These are phyloP conservation scores for Pestalotiopsis sp. DNA, from an alignment of 2,329 filamentous ascomycete species.

Conservation along the genomic window DNA sequence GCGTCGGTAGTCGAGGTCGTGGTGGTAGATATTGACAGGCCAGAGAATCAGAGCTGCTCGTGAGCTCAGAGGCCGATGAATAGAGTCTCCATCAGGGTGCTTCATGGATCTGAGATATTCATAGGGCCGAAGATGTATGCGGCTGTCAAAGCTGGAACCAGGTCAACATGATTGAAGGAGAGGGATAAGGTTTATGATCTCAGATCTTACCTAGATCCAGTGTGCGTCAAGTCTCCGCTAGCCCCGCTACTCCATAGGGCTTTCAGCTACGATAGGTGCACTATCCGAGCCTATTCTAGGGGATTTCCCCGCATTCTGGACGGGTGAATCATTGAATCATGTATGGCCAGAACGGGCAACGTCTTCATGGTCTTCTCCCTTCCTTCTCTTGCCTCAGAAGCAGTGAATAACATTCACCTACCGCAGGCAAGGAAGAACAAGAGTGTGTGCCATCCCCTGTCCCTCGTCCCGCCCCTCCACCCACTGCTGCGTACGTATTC, in stretches of 20 bases:
- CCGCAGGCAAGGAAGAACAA: too few relatives aligned
- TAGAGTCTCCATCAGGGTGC: not conserved
- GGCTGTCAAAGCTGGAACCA: too few relatives aligned
- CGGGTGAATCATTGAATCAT: not conserved
- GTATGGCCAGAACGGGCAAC: not conserved
- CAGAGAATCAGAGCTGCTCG: not conserved
- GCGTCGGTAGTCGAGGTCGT: not conserved
- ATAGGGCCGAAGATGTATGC: too few relatives aligned
- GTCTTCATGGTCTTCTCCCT: not conserved
- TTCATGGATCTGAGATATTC: not conserved
- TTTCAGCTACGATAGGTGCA: slow-evolving; percentile 1
- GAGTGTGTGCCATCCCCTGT: too few relatives aligned
- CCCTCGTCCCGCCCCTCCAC: too few relatives aligned
- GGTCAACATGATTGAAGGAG: too few relatives aligned
- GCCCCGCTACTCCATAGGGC: not conserved
- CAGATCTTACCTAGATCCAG: not conserved
- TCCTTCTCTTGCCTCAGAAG: too few relatives aligned
- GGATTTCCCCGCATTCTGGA: not conserved
- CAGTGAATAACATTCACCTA: too few relatives aligned
- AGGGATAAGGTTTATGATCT: not conserved
- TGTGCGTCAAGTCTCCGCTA: not conserved
- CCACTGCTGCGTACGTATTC: too few relatives aligned
- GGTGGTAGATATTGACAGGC: not conserved
- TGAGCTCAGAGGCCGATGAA: not conserved
- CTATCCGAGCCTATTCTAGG: slow-evolving; percentile 4